phyloP scores from a whole-genome alignment of 257 asterid genomes.

The Salvia miltiorrhiza region DNA sequence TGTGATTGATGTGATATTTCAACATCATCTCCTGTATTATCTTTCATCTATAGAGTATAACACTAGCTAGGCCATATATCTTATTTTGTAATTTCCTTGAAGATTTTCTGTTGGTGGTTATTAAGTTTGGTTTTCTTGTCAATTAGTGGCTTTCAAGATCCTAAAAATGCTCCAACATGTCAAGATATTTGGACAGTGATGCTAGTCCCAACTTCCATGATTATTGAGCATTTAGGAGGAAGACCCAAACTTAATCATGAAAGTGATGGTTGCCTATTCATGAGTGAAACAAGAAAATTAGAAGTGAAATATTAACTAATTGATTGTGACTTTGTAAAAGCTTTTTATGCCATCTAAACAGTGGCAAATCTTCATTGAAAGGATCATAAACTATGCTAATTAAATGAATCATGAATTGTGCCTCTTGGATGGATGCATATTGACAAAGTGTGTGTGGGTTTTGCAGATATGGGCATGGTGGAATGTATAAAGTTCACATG shows the following conservation, averaged over 20 bases:
- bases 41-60: neutral
- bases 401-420: neutral
- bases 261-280: neutral
- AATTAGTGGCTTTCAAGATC: too few species aligned
- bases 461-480: constrained; percentile 64
- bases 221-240: neutral
- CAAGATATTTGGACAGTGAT: neutral
- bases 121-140: neutral
- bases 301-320: constrained; percentile 9
- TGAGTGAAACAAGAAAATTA: neutral
- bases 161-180: constrained; percentile 16
- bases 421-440: neutral
- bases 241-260: neutral
- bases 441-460: neutral
- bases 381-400: neutral
- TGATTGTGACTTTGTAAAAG: neutral
- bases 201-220: neutral
- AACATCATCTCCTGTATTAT: constrained; percentile 23
- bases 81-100: neutral
- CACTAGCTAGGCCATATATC: neutral
- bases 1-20: constrained; percentile 24
- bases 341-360: neutral
- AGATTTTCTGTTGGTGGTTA: too few species aligned
- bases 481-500: constrained; percentile 80
- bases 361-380: neutral